Base-by-base conservation (phyloP, 768 basidiomycete genomes). In the Fomitopsis serialis region DNA sequence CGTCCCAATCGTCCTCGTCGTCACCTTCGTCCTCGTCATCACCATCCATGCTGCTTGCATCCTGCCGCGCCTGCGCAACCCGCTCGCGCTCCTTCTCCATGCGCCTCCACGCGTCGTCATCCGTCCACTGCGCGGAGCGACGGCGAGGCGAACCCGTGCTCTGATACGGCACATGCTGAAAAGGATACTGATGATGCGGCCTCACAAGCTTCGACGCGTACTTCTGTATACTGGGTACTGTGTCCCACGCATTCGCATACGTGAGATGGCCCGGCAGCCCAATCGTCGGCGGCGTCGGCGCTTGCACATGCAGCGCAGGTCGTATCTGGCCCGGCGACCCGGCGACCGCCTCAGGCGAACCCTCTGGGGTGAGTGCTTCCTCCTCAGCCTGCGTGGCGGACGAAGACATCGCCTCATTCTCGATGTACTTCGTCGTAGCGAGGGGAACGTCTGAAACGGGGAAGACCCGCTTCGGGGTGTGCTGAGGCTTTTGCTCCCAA, bases 221-320 rank as follows among this genome's bases (percentile, higher is more conserved):
- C 54, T 76, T 79, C 58, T 87, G 82, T 53, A 93, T 92, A 55
- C 82, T 84, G 7, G 91, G 88, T 22, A 89, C 82, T 36, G 65
- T 72, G 62, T 98, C 95, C 91, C 92, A 93, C 2, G 87, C 89
- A 69, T 97, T 92, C 6, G 78, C 71, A 68, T 89, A 92, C 15
- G 75, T 74, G 54, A 90, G 71, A 13, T 78, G 72, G 15, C 72
- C 70, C 8, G 87, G 85, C 27, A 85, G 73, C 2, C 81, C 81
- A 45, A 58, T 56, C 54, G 61, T 42, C 9, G 70, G 69, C 7
- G 60, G 54, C 13, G 74, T 70, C n/a, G 70, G 68, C 29, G 54
- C 42, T 53, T 55, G 65, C 32, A 55, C 22, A 13, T 50, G 58
- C n/a, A 23, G 51, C n/a, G 32, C 47, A 47, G 15, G 53, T 48